Percentiles rank a stretch among this genome's conserved stretches.
phyloP scores from a whole-genome alignment of 192 early-diverging fungal species.

The Endogone sp. region DNA sequence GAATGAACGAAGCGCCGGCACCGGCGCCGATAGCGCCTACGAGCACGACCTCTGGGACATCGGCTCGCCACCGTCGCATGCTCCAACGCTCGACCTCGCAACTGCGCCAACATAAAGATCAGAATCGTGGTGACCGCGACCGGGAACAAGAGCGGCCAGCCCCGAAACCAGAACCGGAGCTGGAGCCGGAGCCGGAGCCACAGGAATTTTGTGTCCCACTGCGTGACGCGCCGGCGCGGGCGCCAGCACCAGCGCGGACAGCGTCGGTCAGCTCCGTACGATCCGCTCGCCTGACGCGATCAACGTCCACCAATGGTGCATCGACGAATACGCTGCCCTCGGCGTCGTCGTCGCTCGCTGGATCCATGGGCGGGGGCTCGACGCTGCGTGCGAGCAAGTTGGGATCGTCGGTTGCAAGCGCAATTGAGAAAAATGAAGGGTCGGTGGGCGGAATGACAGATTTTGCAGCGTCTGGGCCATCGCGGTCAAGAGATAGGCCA shows the following conservation, averaged over 20 bases:
- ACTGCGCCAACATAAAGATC: neutral
- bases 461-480: too few relatives aligned
- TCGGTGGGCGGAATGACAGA: too few relatives aligned
- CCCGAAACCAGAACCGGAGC: slow-evolving; percentile 1
- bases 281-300: neutral
- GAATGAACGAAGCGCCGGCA: neutral
- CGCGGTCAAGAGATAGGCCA: too few relatives aligned
- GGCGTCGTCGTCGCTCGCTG: too few relatives aligned
- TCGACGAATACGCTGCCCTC: neutral
- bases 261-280: neutral
- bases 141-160: neutral
- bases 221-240: neutral
- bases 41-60: neutral
- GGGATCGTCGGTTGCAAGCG: too few relatives aligned
- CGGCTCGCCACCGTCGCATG: slow-evolving; percentile 1
- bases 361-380: too few relatives aligned
- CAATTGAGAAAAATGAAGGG: too few relatives aligned
- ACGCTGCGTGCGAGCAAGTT: too few relatives aligned
- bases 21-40: slow-evolving; percentile 6
- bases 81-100: neutral
- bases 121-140: neutral
- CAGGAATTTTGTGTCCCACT: neutral
- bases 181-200: neutral
- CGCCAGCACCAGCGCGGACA: neutral
- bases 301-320: neutral